Base-by-base conservation (phyloP, 1,284 basidiomycete species). In the Ganoderma lingzhi region DNA sequence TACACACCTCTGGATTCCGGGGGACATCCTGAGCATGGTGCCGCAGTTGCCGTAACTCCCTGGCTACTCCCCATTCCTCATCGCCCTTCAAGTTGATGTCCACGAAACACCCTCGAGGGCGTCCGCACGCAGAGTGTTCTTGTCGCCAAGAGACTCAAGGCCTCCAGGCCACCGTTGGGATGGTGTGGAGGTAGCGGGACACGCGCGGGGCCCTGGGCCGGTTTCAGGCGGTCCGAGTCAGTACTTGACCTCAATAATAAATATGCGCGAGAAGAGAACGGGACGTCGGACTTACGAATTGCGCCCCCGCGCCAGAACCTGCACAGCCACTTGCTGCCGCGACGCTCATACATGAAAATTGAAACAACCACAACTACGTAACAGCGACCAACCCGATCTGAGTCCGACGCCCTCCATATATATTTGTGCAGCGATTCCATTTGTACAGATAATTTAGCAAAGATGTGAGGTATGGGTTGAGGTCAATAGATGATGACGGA, bases 11-110 rank as follows among this genome's bases (percentile, higher is more conserved):
- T 23, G 23, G 23, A 23, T 23, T 23, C 23, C 23, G 48, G 48
- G 23, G 48, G 3, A 12, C 30, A 6, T 63, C 45, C 19, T 48
- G 45, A 17, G 32, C 45, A 19, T 63, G 62, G 32, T 62, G 42
- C 19, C 62, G 44, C 28, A 63, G 9, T 19, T 53, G 28, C 62
- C 62, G 23, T 23, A 23, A 63, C 35, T 48, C 62, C 62, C 62
- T 23, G 23, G 23, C 23, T 23, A 23, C 23, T 23, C 23, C 23
- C 23, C 23, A 63, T 8, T 63, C 62, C 30, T 30, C 44, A 17
- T 39, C 23, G 14, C 30, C 62, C 45, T 1, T 55, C 23, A 23
- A 23, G 23, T 23, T 23, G 23, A 23, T 23, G 23, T 23, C 23
- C 23, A 23, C 23, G 23, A 23, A 23, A 23, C 35, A 35, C 30